Evolutionary conservation across 345 rosid species (phyloP).

Genomic region (Reutealis trisperma): DNA sequence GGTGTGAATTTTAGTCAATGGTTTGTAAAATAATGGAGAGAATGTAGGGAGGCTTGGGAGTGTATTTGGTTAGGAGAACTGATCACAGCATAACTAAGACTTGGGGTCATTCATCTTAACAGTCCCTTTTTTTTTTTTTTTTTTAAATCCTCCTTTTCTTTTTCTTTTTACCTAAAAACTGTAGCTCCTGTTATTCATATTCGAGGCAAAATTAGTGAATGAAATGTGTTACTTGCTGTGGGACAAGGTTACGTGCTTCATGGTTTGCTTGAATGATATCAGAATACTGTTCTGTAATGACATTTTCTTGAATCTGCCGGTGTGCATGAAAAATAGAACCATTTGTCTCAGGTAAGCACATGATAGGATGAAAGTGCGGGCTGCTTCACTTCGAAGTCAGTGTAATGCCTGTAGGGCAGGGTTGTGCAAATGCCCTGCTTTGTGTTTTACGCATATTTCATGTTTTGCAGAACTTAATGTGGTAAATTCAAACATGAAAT

Average conservation of each 20-base stretch:
- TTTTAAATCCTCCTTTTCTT: too few species aligned
- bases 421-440: too few species aligned
- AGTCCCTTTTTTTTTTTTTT: not conserved
- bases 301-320: not conserved
- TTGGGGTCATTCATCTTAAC: not conserved
- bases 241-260: not conserved
- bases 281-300: not conserved
- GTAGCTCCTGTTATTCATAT: not conserved
- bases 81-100: not conserved
- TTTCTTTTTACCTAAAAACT: not conserved
- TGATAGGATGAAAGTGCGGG: too few species aligned
- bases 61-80: constrained; percentile 5
- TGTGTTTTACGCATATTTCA: too few species aligned
- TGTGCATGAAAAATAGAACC: too few species aligned
- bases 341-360: too few species aligned
- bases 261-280: not conserved
- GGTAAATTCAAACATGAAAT: too few species aligned
- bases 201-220: not conserved
- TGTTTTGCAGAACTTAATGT: too few species aligned
- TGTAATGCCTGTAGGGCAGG: too few species aligned
- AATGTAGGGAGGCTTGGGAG: not conserved
- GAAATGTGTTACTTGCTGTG: not conserved
- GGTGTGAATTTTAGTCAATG: not conserved
- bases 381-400: too few species aligned
- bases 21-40: constrained; percentile 20